A percentile compares a stretch with the other conserved stretches of the same genome.
Evolutionary conservation across 768 basidiomycete genomes (phyloP).

Genomic region (Tricholoma bakamatsutake): DNA sequence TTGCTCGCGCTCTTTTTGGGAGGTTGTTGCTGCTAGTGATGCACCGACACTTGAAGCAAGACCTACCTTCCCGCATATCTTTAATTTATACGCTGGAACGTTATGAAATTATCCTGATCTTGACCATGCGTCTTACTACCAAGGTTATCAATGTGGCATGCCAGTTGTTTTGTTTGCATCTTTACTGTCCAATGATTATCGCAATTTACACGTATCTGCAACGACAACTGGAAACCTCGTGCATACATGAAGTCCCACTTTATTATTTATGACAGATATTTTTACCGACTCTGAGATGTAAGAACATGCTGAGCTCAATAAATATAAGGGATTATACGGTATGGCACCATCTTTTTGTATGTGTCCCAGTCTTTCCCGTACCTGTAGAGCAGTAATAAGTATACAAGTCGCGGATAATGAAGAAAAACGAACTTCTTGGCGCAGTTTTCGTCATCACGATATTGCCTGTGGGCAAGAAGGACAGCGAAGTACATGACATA

Average conservation of each 20-base stretch:
- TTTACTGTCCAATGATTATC: background rate
- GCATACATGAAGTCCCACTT: background rate
- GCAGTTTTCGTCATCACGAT: slow-evolving; percentile 89
- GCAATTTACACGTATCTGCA: background rate
- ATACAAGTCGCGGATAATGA: background rate
- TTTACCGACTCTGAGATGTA: background rate
- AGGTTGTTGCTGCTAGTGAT: background rate
- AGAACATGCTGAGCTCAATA: slow-evolving; percentile 36
- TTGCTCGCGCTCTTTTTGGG: background rate
- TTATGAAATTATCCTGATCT: background rate
- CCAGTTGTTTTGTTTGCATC: background rate
- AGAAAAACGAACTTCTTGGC: slow-evolving; percentile 62
- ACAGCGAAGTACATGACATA: slow-evolving; percentile 87
- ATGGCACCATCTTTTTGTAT: slow-evolving; percentile 85
- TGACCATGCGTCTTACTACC: background rate
- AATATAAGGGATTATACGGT: slow-evolving; percentile 78
- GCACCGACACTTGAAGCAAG: background rate
- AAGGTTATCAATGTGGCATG: background rate
- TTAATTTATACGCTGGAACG: background rate
- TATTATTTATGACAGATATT: background rate
- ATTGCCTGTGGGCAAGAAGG: slow-evolving; percentile 86
- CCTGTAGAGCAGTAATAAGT: slow-evolving; percentile 32
- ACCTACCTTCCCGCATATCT: background rate
- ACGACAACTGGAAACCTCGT: no score
- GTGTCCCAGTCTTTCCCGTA: slow-evolving; percentile 93